Conservation (phyloP, 108 stramenopile genomes). For the Tribonema minus region DNA sequence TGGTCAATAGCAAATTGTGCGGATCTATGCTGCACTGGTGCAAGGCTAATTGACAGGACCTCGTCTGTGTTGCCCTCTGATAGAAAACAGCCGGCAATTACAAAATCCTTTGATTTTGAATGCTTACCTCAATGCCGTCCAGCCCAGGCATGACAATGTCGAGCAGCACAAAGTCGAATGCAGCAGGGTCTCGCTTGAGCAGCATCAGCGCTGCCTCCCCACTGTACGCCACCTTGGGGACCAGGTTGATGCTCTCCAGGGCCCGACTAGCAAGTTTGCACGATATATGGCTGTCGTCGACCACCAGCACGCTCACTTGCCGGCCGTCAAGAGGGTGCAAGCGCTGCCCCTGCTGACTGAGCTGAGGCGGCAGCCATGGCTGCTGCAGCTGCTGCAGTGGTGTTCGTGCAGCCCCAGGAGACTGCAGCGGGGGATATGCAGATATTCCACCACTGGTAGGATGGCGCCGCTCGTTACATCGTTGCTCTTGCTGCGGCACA, state of each 20-base stretch:
- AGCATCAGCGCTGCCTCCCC: neutral
- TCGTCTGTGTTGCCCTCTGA: too few relatives aligned
- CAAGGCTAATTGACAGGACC: too few relatives aligned
- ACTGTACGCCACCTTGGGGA: neutral
- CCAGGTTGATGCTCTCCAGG: neutral
- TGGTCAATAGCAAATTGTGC: too few relatives aligned
- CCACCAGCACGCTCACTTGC: neutral
- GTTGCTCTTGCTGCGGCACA: neutral
- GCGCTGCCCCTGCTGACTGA: neutral
- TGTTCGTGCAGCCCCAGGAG: neutral
- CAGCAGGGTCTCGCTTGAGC: neutral
- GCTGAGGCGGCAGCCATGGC: neutral
- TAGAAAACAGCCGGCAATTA: too few relatives aligned
- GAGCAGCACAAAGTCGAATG: neutral
- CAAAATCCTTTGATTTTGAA: too few relatives aligned
- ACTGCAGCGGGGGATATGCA: neutral
- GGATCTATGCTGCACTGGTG: too few relatives aligned
- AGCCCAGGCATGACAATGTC: constrained; percentile 12
- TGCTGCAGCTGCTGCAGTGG: neutral
- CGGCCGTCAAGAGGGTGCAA: neutral
- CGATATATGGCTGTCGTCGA: neutral
- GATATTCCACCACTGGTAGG: neutral
- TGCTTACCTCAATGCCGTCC: constrained; percentile 2
- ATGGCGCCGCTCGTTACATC: too few relatives aligned
- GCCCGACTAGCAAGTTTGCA: neutral